A percentile compares a stretch with the other conserved stretches of the same genome.
phyloP scores from a whole-genome alignment of 1,139 yeast species.

The Chernovozyma aurita region DNA sequence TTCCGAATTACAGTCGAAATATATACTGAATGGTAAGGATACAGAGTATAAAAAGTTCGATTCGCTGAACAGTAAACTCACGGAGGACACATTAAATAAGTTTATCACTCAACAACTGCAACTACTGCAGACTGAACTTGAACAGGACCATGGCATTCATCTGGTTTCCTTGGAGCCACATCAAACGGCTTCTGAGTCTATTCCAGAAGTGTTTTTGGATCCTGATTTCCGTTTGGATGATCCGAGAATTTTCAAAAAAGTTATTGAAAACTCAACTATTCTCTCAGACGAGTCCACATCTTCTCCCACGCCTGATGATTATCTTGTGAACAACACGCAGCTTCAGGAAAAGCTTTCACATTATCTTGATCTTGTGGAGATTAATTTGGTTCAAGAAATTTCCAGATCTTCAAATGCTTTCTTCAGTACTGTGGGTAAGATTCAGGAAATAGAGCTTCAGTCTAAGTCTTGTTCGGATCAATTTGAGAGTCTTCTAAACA shows the following conservation, averaged over 20 bases:
- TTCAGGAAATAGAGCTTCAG: conserved; percentile 56
- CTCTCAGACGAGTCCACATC: conserved; percentile 17
- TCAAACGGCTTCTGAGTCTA: conserved; percentile 13
- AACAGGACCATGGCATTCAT: too few species aligned
- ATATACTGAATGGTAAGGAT: conserved; percentile 36
- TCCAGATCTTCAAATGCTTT: conserved; percentile 81
- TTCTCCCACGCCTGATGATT: conserved; percentile 11
- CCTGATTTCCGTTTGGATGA: conserved; percentile 78
- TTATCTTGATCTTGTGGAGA: conserved; percentile 81
- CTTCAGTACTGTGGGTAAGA: conserved; percentile 77
- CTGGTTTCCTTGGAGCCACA: too few species aligned
- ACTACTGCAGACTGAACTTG: too few species aligned
- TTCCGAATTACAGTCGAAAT: conserved; percentile 41
- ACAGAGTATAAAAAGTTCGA: conserved; percentile 56
- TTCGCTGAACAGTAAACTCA: conserved; percentile 42
- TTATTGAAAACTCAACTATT: conserved; percentile 52
- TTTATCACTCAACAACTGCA: conserved; percentile 29
- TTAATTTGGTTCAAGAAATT: conserved; percentile 75
- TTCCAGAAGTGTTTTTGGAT: conserved; percentile 69
- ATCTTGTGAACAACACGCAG: too few species aligned
- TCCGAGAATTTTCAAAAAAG: conserved; percentile 76
- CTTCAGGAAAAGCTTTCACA: conserved; percentile 73
- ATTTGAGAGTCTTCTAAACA: conserved; percentile 41
- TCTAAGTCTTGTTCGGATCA: conserved; percentile 49
- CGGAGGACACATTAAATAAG: conserved; percentile 45